A percentile compares a stretch with the other conserved stretches of the same genome.
Evolutionary conservation across 208 protist species (phyloP).

Genomic region (Leishmania tropica): DNA sequence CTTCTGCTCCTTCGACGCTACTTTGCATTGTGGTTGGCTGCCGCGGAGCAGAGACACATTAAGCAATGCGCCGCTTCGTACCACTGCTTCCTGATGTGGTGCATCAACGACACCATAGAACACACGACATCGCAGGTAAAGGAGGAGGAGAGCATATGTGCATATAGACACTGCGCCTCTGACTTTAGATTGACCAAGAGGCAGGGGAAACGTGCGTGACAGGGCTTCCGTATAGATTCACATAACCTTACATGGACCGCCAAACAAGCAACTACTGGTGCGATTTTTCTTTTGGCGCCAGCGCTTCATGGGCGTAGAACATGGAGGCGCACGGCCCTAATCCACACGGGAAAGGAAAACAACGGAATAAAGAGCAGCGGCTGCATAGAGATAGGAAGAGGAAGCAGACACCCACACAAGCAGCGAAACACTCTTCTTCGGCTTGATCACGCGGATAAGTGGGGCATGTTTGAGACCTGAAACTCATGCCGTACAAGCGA

Average conservation of each 20-base stretch:
- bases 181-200: neutral
- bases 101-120: slow-evolving; percentile 16
- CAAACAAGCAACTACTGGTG: neutral
- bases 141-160: neutral
- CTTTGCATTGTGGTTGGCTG: slow-evolving; percentile 18
- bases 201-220: neutral
- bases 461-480: neutral
- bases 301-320: neutral
- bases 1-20: slow-evolving; percentile 17
- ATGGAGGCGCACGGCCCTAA: neutral
- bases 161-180: neutral
- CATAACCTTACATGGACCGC: neutral
- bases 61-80: slow-evolving; percentile 27
- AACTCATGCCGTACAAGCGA: neutral
- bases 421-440: neutral
- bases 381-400: neutral
- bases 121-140: neutral
- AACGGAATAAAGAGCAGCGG: neutral
- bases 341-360: neutral
- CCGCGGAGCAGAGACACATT: slow-evolving; percentile 14
- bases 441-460: neutral
- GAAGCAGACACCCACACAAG: neutral
- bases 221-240: slow-evolving; percentile 5
- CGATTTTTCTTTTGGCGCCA: neutral
- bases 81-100: slow-evolving; percentile 24